Evolutionary conservation across 106 monocot genomes (phyloP), one percentile per base, ranked within the genome.

Genomic region (Cymbidium sinense): DNA sequence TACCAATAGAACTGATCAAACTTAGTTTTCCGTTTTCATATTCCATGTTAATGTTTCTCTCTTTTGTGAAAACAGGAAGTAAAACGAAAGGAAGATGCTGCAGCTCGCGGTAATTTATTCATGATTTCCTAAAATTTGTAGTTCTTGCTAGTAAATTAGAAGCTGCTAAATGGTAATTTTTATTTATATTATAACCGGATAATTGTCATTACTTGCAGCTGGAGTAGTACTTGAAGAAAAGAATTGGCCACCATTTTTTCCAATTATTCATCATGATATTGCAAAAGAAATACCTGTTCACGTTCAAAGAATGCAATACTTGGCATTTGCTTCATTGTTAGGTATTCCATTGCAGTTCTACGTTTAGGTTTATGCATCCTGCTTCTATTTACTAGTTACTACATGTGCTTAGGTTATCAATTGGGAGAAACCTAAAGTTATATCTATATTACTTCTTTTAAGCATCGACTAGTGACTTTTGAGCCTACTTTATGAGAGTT

Each of bases 181-280:
- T 64, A 29, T 74, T 74, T 55, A 20, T 71, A 35, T 20, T 70
- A 20, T 70, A 12, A 11, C 27, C 1, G 20, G 54, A 36, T 50
- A 55, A 35, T 28, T 34, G 2, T 55, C 37, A 18, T 35, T 72
- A 20, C 64, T 70, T 84, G 58, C 88, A 95, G 95, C 95, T 86
- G 95, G 95, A 33, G 88, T 95, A 76, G 92, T 92, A 41, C 84
- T 95, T 28, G 90, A 90, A 67, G 88, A 82, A 75, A 95, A 95
- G 80, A 95, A 95, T 62, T 95, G 95, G 95, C 95, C 95, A 74
- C 86, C 95, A 21, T 90, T 95, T 90, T 81, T 95, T 12, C 95
- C 92, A 9, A 88, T 95, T 43, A 95, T 95, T 23, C 95, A 95
- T 80, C 86, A 90, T 84, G 95, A 95, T 70, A 95, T 95, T 82